phyloP scores from a whole-genome alignment of 768 basidiomycete species.

The Hygrocybe punicea region DNA sequence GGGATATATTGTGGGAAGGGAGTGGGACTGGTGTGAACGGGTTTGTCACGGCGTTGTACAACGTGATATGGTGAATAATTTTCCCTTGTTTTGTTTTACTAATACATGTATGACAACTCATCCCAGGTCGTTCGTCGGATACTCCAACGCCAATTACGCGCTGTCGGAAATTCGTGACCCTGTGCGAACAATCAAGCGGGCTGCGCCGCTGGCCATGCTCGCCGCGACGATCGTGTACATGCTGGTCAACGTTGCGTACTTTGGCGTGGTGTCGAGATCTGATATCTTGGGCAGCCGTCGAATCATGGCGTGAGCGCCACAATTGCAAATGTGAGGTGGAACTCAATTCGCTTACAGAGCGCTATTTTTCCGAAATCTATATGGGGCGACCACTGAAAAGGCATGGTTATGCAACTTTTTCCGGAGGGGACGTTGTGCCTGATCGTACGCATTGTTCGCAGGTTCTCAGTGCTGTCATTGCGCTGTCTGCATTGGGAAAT shows the following conservation, averaged over 20 bases:
- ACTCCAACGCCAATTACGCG: slow-evolving; percentile 72
- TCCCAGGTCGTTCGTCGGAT: slow-evolving; percentile 66
- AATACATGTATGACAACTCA: neutral
- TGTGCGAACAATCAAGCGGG: slow-evolving; percentile 64
- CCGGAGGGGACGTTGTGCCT: neutral
- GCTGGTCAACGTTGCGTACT: slow-evolving; percentile 68
- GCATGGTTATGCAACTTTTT: slow-evolving; percentile 31
- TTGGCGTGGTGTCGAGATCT: slow-evolving; percentile 65
- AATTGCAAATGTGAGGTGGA: neutral
- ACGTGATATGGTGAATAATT: slow-evolving; percentile 57
- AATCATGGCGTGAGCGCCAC: slow-evolving; percentile 58
- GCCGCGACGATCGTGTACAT: slow-evolving; percentile 60
- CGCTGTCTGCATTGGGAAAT: slow-evolving; percentile 63
- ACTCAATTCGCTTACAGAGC: slow-evolving; percentile 39
- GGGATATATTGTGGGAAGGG: slow-evolving; percentile 64
- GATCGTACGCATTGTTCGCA: slow-evolving; percentile 18
- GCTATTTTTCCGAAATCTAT: slow-evolving; percentile 71
- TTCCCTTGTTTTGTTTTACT: neutral
- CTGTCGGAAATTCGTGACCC: slow-evolving; percentile 70
- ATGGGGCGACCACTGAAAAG: slow-evolving; percentile 57
- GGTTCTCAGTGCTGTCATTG: slow-evolving; percentile 59
- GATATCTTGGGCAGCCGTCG: slow-evolving; percentile 64
- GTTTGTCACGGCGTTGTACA: slow-evolving; percentile 62
- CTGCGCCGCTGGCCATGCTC: slow-evolving; percentile 63
- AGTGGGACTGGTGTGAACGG: slow-evolving; percentile 52